These are phyloP conservation scores for Ophiostoma sp. DNA, from an alignment of 2,329 filamentous ascomycete species.

Conservation along the genomic window DNA sequence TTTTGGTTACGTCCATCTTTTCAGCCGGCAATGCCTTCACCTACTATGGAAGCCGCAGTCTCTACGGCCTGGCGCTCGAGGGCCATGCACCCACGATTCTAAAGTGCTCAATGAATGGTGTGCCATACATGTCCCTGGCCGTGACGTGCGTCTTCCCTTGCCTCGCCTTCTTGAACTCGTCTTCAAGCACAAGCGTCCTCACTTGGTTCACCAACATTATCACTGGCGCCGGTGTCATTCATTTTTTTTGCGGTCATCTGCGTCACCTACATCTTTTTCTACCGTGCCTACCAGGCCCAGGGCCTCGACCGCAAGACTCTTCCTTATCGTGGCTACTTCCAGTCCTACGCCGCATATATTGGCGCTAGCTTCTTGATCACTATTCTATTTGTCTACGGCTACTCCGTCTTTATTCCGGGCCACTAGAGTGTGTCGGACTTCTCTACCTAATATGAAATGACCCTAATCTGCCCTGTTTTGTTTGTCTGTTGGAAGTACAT, in stretches of 20 bases:
- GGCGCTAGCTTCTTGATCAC: slow-evolving; percentile 25
- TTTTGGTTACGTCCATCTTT: slow-evolving; percentile 54
- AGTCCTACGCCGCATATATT: slow-evolving; percentile 39
- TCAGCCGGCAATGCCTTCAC: slow-evolving; percentile 58
- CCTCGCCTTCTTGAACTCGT: slow-evolving; percentile 37
- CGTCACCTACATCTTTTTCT: slow-evolving; percentile 38
- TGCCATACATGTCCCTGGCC: slow-evolving; percentile 38
- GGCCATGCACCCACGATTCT: slow-evolving; percentile 39
- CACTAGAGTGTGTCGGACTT: slow-evolving; percentile 45
- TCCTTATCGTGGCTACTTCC: slow-evolving; percentile 37
- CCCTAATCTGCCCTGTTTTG: not conserved
- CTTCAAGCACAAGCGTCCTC: slow-evolving; percentile 37
- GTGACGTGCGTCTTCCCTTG: slow-evolving; percentile 36
- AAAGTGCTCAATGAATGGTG: slow-evolving; percentile 35
- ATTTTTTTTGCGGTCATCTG: slow-evolving; percentile 43
- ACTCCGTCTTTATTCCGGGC: slow-evolving; percentile 41
- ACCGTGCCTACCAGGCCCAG: slow-evolving; percentile 37
- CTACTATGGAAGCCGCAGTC: slow-evolving; percentile 40
- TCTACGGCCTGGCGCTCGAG: slow-evolving; percentile 39
- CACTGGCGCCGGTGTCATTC: slow-evolving; percentile 38
- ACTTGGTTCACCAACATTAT: slow-evolving; percentile 40
- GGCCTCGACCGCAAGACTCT: slow-evolving; percentile 34
- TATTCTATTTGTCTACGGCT: slow-evolving; percentile 43
- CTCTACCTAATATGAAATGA: slow-evolving; percentile 55
- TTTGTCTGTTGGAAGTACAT: not conserved